Evolutionary conservation across 1,139 yeast genomes (phyloP), one percentile per base, ranked within the genome.

Genomic region (Diutina siamensis): DNA sequence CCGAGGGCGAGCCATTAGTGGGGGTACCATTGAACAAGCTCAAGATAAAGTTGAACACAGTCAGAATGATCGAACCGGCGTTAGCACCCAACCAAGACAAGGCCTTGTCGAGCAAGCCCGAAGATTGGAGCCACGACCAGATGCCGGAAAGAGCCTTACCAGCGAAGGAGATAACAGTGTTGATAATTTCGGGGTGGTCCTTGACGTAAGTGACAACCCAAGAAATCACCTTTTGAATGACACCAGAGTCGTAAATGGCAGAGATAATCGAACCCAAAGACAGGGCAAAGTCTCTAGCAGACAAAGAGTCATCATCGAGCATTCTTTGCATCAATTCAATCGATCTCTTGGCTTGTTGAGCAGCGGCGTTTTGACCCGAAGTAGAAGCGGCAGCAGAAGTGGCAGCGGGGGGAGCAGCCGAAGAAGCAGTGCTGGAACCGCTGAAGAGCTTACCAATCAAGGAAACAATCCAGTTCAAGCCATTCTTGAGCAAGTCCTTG

Each of bases 251-350:
- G 31, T 28, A 38, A 20, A 38, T 25, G 21, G 42, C 32, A 15
- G 19, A n/a, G 28, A 35, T 21, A n/a, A 35, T 35, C 25, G n/a
- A 22, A 21, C 40, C 40, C 27, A 38, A 8, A 15, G 32, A n/a
- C 19, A 21, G 31, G 42, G 33, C 42, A 17, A 38, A 25, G 42
- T 38, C 42, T 20, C 42, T 22, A n/a, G 42, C 32, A n/a, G 42
- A 12, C 19, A 38, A 22, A 22, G 18, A 12, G n/a, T 27, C 12
- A 28, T 38, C 42, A 18, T 25, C 22, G 17, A 20, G 19, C 42
- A 38, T 25, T 7, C 13, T 7, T 17, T 38, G 31, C 12, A 38
- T 7, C 4, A 38, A 25, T 22, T 38, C 42, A n/a, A 25, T 15
- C 31, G 25, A 20, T 8, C 42, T 22, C 42, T 38, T 38, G 28